Percentiles rank a stretch among this genome's conserved stretches.
These are phyloP conservation scores for Penicillium sp. DNA, from an alignment of 2,329 filamentous ascomycete genomes.

Conservation along the genomic window DNA sequence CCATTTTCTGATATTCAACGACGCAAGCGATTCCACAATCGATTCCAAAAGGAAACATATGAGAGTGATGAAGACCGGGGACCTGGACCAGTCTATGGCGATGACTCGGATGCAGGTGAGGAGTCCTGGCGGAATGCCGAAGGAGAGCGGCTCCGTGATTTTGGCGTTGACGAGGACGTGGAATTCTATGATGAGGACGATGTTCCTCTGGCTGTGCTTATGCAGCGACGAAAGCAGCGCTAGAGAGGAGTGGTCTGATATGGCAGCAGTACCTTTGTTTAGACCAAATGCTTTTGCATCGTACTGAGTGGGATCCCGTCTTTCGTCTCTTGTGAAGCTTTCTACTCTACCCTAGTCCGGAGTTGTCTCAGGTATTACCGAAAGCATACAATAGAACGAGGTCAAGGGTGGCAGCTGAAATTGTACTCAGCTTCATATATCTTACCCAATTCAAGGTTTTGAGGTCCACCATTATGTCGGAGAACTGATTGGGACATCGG, in stretches of 20 bases:
- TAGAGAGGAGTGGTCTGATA: not conserved
- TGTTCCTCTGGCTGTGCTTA: slow-evolving; percentile 56
- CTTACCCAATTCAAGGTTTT: no score
- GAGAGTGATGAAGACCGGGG: slow-evolving; percentile 21
- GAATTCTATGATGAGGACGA: slow-evolving; percentile 66
- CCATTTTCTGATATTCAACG: slow-evolving; percentile 35
- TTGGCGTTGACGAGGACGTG: slow-evolving; percentile 64
- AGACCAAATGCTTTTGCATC: not conserved
- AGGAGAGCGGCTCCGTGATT: slow-evolving; percentile 62
- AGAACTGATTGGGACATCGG: no score
- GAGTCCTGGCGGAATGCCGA: slow-evolving; percentile 64
- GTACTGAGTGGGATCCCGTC: no score
- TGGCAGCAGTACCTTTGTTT: not conserved
- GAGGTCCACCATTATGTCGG: no score
- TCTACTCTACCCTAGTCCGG: no score
- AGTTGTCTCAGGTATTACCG: no score
- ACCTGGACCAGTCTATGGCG: slow-evolving; percentile 18
- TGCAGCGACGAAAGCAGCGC: slow-evolving; percentile 35
- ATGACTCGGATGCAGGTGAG: slow-evolving; percentile 49
- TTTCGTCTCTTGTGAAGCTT: no score
- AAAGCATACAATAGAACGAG: no score
- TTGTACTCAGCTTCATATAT: no score
- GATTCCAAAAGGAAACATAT: slow-evolving; percentile 27
- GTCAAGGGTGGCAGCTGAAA: no score
- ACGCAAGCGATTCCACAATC: slow-evolving; percentile 44